phyloP scores from a whole-genome alignment of 345 rosid genomes.

The Eutrema heterophyllum region DNA sequence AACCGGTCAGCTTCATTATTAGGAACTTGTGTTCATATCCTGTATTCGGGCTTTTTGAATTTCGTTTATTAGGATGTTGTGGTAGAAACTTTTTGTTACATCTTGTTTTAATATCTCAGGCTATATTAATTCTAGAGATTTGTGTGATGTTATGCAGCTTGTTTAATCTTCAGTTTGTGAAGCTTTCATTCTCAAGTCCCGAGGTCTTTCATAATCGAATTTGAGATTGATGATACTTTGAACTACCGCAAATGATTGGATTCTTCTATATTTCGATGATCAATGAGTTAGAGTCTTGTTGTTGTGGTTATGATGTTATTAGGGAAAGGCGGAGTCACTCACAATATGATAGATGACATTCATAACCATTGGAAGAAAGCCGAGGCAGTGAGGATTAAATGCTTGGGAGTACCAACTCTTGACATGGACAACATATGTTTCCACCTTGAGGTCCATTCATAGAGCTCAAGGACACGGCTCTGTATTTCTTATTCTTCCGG shows the following conservation, averaged over 20 bases:
- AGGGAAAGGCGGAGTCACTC: constrained; percentile 90
- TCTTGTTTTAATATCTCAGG: too few species aligned
- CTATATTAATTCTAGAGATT: background rate
- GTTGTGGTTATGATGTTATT: background rate
- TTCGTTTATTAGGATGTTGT: too few species aligned
- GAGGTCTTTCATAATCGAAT: background rate
- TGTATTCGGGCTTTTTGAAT: too few species aligned
- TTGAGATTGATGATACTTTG: background rate
- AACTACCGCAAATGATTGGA: background rate
- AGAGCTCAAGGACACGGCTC: background rate
- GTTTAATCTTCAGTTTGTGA: background rate
- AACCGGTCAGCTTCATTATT: background rate
- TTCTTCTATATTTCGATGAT: background rate
- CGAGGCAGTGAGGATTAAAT: constrained; percentile 88
- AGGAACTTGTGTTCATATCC: background rate
- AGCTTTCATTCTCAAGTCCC: background rate
- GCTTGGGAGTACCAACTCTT: constrained; percentile 87
- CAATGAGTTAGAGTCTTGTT: background rate
- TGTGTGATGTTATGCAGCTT: background rate
- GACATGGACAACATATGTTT: constrained; percentile 86
- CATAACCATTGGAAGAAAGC: constrained; percentile 91
- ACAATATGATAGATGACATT: constrained; percentile 89
- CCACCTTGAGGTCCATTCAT: constrained; percentile 68
- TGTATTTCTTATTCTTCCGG: background rate
- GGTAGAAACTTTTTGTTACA: too few species aligned